Conservation (phyloP, 352 stramenopile genomes). For the Phytophthora hybrid region DNA sequence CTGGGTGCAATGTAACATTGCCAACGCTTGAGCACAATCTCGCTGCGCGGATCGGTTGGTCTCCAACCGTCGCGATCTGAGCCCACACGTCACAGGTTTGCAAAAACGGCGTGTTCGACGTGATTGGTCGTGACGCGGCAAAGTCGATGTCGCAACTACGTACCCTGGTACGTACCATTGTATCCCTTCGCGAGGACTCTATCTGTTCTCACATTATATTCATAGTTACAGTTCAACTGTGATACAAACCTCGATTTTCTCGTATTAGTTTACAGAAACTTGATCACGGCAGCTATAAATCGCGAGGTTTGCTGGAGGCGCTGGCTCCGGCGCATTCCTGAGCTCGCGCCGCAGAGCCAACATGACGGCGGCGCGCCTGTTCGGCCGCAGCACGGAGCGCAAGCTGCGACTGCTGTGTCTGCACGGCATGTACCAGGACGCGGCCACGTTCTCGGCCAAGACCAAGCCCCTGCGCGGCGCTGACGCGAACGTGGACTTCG, state of each 20-base stretch:
- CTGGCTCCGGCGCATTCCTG: constrained; percentile 23
- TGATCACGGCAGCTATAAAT: constrained; percentile 23
- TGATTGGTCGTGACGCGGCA: constrained; percentile 9
- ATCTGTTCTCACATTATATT: background rate
- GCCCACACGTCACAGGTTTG: constrained; percentile 5
- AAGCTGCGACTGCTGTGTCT: constrained; percentile 84
- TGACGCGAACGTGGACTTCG: constrained; percentile 57
- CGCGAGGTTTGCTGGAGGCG: constrained; percentile 2
- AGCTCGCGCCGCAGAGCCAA: constrained; percentile 13
- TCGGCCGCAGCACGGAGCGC: constrained; percentile 29
- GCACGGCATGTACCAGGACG: constrained; percentile 90
- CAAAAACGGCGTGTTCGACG: background rate
- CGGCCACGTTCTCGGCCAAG: constrained; percentile 70
- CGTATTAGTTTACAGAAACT: too few species aligned
- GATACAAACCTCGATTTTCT: too few species aligned
- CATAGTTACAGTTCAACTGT: too few species aligned
- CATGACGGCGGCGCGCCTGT: constrained; percentile 26
- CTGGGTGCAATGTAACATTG: too few species aligned
- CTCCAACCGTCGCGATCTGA: background rate
- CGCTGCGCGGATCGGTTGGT: constrained; percentile 11
- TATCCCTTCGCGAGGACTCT: background rate
- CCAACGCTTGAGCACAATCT: too few species aligned
- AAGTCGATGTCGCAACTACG: constrained; percentile 4
- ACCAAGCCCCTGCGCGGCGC: constrained; percentile 61
- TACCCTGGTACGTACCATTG: background rate